A percentile compares a stretch with the other conserved stretches of the same genome.
phyloP scores from a whole-genome alignment of 1,139 yeast species.

The Hemisphaericaspora xylofermentans region DNA sequence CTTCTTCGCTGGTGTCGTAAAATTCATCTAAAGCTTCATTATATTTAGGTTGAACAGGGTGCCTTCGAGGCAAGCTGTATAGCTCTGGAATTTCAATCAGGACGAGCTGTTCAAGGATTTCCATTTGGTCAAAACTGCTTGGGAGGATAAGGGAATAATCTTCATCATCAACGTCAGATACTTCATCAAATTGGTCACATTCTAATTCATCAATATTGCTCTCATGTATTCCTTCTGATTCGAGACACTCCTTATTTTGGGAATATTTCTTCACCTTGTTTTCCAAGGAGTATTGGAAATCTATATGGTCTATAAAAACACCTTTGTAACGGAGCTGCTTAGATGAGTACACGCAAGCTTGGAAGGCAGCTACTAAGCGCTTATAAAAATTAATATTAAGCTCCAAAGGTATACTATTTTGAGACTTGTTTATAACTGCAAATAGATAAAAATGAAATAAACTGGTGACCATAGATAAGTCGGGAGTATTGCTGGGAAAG shows the following conservation, averaged over 20 bases:
- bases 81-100: not conserved
- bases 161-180: not conserved
- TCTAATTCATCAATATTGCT: not conserved
- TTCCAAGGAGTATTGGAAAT: no score
- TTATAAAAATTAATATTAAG: not conserved
- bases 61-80: not conserved
- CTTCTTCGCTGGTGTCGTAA: not conserved
- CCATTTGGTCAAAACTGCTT: not conserved
- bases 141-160: not conserved
- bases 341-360: not conserved
- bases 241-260: no score
- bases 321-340: no score
- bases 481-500: not conserved
- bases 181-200: not conserved
- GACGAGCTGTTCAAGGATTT: not conserved
- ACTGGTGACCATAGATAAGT: not conserved
- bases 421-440: not conserved
- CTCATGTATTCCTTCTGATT: not conserved
- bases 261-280: no score
- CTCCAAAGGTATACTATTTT: not conserved
- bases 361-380: not conserved
- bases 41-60: not conserved
- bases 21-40: constrained; percentile 1
- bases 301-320: no score
- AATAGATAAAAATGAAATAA: constrained; percentile 1